Evolutionary conservation across 257 asterid species (phyloP).

Genomic region (Solanum gracilifrons): DNA sequence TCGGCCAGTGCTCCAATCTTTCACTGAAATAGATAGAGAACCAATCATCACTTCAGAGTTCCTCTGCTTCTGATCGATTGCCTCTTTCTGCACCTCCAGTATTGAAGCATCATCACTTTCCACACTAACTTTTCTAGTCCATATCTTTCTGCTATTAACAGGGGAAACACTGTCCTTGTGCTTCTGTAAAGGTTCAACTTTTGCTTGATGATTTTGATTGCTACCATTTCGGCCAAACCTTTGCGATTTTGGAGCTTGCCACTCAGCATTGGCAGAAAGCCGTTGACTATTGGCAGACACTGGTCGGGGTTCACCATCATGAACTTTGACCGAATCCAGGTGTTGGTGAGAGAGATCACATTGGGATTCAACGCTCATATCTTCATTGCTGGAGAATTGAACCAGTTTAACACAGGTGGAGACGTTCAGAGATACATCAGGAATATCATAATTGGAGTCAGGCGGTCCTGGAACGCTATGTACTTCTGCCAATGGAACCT

Average conservation of each 20-base stretch:
- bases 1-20: slow-evolving; percentile 15
- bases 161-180: slow-evolving; percentile 27
- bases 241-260: slow-evolving; percentile 50
- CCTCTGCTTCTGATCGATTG: slow-evolving; percentile 24
- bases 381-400: slow-evolving; percentile 27
- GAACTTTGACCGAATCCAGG: slow-evolving; percentile 20
- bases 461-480: slow-evolving; percentile 28
- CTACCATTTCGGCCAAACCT: slow-evolving; percentile 26
- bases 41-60: slow-evolving; percentile 64
- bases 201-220: slow-evolving; percentile 35
- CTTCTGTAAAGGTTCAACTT: slow-evolving; percentile 43
- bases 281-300: slow-evolving; percentile 19
- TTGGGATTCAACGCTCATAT: slow-evolving; percentile 28
- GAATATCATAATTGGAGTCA: neutral
- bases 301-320: slow-evolving; percentile 23
- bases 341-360: slow-evolving; percentile 15
- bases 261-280: slow-evolving; percentile 11
- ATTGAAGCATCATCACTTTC: slow-evolving; percentile 29
- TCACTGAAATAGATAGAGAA: slow-evolving; percentile 52
- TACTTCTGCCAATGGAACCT: slow-evolving; percentile 32
- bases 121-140: slow-evolving; percentile 59
- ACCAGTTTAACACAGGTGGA: slow-evolving; percentile 18
- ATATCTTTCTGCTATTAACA: slow-evolving; percentile 40
- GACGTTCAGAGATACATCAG: slow-evolving; percentile 13
- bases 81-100: slow-evolving; percentile 18